Evolutionary conservation across 768 basidiomycete species (phyloP), one percentile per base, ranked within the genome.

Genomic region (Boletus reticuloceps): DNA sequence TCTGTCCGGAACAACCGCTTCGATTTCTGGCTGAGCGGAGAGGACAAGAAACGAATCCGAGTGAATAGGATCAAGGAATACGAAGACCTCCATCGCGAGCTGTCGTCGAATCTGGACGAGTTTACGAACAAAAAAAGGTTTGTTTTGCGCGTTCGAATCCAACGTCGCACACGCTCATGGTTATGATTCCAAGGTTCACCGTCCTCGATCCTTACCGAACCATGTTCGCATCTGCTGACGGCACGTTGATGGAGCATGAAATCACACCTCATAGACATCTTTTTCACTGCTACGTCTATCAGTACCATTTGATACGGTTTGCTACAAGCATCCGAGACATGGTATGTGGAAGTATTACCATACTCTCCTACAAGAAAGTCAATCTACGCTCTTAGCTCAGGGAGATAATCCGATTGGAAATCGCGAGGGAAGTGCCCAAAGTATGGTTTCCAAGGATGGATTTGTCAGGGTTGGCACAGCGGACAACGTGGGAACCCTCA

Each of bases 221-320:
- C 12, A 75, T 76, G 0, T 82, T 88, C 50, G 77, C 79, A 32
- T 61, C 74, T 5, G 59, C 56, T 20, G 68, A 68, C 52, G 71
- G 68, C 43, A 49, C 57, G 16, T 56, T 51, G 29, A 52, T 60
- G 50, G 65, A 69, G 14, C 56, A 70, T n/a, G 77, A 80, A 8
- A 70, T 77, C 13, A 83, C 82, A 1, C 80, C 84, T 1, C 88
- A 90, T 68, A 81, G 84, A 39, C 82, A 84, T 64, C 72, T 91
- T 9, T 91, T 91, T 60, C 74, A 88, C 53, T 87, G 84, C 47
- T 91, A 85, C 60, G 80, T 88, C 29, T 90, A 88, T 65, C 86
- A 91, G 56, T 79, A 74, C 51, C 80, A 81, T 54, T 59, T 77
- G 47, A 74, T 77, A 64, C 69, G 65, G 13, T 77, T 80, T 56